Evolutionary conservation across 805 yeast genomes (phyloP), one percentile per base, ranked within the genome.

Genomic region (Yarrowia porcina): DNA sequence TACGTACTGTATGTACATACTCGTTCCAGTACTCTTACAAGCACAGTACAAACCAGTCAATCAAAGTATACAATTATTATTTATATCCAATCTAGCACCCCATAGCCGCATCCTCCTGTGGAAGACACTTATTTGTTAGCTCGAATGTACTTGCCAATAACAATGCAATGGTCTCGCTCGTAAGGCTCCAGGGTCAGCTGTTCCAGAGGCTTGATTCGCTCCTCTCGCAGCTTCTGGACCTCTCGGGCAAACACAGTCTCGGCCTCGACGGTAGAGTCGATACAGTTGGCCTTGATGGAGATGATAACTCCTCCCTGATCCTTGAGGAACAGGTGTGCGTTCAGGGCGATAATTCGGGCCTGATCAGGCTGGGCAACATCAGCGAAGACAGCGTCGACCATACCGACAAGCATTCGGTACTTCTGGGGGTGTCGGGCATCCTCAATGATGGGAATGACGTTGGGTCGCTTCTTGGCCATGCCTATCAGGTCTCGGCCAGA

Each of bases 321-420:
- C 80, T 94, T 94, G 76, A 94, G 84, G 88, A 94, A 94, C 84
- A 93, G 83, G 79, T 94, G 99, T 64, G 98, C 87, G 85, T 94
- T 94, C 76, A 94, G 86, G 61, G 98, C 99, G 77, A 94, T 93
- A 76, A 94, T 94, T 88, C 99, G 96, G 71, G 99, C 99, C 83
- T 94, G 99, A 81, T 94, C 99, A 45, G 99, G 99, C 83, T 94
- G 99, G 69, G 99, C 99, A 76, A 94, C 99, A 83, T 94, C 99
- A 67, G 99, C 99, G 75, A 94, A 94, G 66, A 94, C 98, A 75
- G 86, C 90, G 79, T 94, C 99, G 69, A 94, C 99, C 99, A 94
- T 94, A 73, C 97, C 96, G 67, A 94, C 83, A 72, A 94, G 84
- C 99, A 94, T 94, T 83, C 99, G 88, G 87, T 94, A 94, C 81